Percentiles rank a stretch among this genome's conserved stretches.
Conservation (phyloP, 306 rosid species). For the Benincasa hispida region DNA sequence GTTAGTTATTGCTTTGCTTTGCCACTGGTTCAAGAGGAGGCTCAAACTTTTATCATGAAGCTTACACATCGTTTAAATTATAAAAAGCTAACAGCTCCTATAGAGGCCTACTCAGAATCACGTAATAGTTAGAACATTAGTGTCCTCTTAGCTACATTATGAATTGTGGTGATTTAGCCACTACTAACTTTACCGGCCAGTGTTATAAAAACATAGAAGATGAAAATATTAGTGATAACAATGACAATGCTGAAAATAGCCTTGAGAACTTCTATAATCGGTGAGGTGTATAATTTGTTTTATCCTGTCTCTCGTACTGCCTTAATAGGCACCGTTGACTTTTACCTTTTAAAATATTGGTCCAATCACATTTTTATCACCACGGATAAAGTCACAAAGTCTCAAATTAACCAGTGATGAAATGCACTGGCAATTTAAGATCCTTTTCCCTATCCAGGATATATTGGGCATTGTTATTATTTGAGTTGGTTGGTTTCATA, state of each 20-base stretch:
- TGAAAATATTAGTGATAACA: too few relatives aligned
- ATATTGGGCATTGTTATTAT: background rate
- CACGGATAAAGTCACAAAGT: background rate
- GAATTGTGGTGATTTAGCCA: too few relatives aligned
- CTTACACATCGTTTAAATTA: background rate
- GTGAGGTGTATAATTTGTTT: background rate
- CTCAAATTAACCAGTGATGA: background rate
- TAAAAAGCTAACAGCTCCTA: too few relatives aligned
- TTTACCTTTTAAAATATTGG: background rate
- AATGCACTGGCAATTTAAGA: background rate
- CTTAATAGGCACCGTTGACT: background rate
- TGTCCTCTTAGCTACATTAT: too few relatives aligned
- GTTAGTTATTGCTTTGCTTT: constrained; percentile 18
- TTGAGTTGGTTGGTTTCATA: background rate
- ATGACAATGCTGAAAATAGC: too few relatives aligned
- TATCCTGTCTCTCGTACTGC: background rate
- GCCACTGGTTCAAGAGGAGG: background rate
- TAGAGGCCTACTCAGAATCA: too few relatives aligned
- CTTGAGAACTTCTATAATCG: too few relatives aligned
- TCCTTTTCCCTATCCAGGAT: background rate
- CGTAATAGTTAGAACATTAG: too few relatives aligned
- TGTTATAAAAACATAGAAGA: too few relatives aligned
- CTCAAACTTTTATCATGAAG: background rate
- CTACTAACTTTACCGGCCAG: too few relatives aligned
- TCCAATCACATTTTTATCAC: background rate